These are phyloP conservation scores for Nannizziopsis arthrosporioides DNA, from an alignment of 2,329 filamentous ascomycete species.

Conservation along the genomic window DNA sequence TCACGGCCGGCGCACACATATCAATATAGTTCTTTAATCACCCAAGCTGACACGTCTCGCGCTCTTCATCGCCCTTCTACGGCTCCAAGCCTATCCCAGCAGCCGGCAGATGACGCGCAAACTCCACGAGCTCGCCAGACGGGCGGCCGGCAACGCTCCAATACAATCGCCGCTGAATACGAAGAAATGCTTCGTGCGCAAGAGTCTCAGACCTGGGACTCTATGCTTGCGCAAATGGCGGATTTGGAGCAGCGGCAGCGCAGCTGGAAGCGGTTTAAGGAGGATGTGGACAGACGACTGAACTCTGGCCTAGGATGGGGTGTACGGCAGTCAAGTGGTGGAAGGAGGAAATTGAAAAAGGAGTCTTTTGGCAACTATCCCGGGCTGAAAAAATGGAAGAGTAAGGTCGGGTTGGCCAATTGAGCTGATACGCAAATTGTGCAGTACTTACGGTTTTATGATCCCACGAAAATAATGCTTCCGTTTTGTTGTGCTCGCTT, in stretches of 20 bases:
- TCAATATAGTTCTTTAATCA: slow-evolving; percentile 16
- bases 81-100: neutral
- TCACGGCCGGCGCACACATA: slow-evolving; percentile 28
- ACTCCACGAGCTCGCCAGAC: neutral
- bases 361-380: slow-evolving; percentile 3
- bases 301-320: slow-evolving; percentile 13
- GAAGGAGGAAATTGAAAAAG: slow-evolving; percentile 12
- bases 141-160: neutral
- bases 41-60: slow-evolving; percentile 5
- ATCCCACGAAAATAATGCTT: neutral
- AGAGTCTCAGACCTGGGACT: slow-evolving; percentile 32
- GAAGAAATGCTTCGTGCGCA: slow-evolving; percentile 21
- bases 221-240: slow-evolving; percentile 33
- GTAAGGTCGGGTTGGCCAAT: slow-evolving; percentile 14
- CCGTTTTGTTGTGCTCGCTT: too few relatives aligned
- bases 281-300: slow-evolving; percentile 20
- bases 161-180: slow-evolving; percentile 11
- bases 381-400: slow-evolving; percentile 15
- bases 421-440: too few relatives aligned
- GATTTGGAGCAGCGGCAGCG: slow-evolving; percentile 32
- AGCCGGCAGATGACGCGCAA: neutral
- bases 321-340: slow-evolving; percentile 4
- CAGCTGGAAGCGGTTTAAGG: slow-evolving; percentile 26
- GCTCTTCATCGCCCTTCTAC: slow-evolving; percentile 5
- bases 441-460: neutral